Percentiles rank a stretch among this genome's conserved stretches.
phyloP scores from a whole-genome alignment of 2,329 filamentous ascomycete genomes.

The Diaporthe citriasiana region DNA sequence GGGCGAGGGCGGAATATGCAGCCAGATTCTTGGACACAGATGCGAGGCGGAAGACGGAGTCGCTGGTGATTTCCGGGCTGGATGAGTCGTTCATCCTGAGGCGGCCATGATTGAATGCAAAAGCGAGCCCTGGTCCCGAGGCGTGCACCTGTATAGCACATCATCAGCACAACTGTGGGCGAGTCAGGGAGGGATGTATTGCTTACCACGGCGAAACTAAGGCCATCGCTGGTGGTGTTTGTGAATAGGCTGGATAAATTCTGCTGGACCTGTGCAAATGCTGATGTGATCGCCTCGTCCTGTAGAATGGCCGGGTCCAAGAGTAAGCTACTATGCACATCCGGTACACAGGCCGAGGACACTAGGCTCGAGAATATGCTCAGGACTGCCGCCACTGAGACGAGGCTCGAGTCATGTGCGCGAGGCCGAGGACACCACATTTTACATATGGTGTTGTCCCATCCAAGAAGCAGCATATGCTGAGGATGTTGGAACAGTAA shows the following conservation, averaged over 20 bases:
- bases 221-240: constrained; percentile 15
- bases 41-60: constrained; percentile 6
- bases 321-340: not conserved
- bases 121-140: not conserved
- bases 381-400: not conserved
- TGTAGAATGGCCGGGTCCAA: not conserved
- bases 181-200: not conserved
- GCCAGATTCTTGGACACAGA: constrained; percentile 19
- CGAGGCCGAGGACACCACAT: not conserved
- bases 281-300: not conserved
- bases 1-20: not conserved
- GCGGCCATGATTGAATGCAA: constrained; percentile 7
- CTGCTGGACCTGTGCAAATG: constrained; percentile 11
- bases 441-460: not conserved
- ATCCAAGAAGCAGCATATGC: not conserved
- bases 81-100: constrained; percentile 9
- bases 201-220: constrained; percentile 16
- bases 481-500: too few relatives aligned
- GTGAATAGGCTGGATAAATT: not conserved
- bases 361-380: not conserved
- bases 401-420: not conserved
- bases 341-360: not conserved
- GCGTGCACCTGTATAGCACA: not conserved
- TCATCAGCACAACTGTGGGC: not conserved
- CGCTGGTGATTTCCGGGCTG: not conserved